Conservation (phyloP, 768 basidiomycete species). For the Boletus subparvulus region DNA sequence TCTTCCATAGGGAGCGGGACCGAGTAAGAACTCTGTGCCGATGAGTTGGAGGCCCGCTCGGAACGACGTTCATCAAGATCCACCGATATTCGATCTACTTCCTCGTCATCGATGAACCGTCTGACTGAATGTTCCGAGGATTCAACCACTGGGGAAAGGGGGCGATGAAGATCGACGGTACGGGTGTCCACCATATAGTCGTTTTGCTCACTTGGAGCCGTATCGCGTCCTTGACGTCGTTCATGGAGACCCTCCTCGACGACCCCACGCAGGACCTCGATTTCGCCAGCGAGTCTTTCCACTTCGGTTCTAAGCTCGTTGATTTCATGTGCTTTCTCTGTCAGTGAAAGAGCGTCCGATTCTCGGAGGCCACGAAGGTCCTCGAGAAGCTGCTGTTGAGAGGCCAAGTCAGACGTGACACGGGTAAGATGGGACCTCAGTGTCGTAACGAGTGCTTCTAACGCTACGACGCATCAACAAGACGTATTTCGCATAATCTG, state of each 20-base stretch:
- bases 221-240: conserved; percentile 55
- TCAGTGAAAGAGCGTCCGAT: conserved; percentile 54
- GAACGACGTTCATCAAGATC: conserved; percentile 69
- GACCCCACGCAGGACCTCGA: conserved; percentile 80
- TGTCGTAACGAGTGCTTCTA: conserved; percentile 75
- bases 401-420: conserved; percentile 74
- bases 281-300: conserved; percentile 78
- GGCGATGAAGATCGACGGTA: neutral
- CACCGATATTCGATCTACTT: conserved; percentile 59
- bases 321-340: conserved; percentile 66
- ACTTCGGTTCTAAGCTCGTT: conserved; percentile 70
- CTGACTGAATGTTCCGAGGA: conserved; percentile 13
- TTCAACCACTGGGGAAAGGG: neutral
- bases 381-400: conserved; percentile 67
- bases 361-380: conserved; percentile 67
- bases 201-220: conserved; percentile 11
- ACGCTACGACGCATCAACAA: conserved; percentile 46
- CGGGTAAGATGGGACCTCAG: conserved; percentile 74
- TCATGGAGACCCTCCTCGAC: conserved; percentile 87
- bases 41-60: conserved; percentile 40
- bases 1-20: conserved; percentile 3
- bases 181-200: neutral
- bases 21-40: conserved; percentile 16
- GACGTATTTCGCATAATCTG: neutral
- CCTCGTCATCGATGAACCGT: conserved; percentile 55